phyloP scores from a whole-genome alignment of 2,329 filamentous ascomycete species.

The Aspergillus neoniger region DNA sequence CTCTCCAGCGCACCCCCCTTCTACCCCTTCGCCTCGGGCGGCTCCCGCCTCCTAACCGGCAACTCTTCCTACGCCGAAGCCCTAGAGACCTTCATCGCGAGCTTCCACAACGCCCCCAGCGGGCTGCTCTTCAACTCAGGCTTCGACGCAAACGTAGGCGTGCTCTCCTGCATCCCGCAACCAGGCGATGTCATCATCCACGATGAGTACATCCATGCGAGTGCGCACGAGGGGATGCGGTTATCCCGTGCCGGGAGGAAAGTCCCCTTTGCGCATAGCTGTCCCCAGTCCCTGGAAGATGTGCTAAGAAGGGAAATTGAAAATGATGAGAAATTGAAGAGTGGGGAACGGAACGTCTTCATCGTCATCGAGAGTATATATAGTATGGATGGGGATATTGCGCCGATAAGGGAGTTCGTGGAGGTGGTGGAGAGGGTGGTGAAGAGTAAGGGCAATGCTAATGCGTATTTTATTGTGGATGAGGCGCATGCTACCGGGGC shows the following conservation, averaged over 20 bases:
- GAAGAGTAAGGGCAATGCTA: conserved; percentile 43
- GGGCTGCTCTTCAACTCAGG: conserved; percentile 66
- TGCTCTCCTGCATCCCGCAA: conserved; percentile 63
- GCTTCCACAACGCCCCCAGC: conserved; percentile 60
- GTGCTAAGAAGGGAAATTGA: conserved; percentile 37
- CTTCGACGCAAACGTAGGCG: conserved; percentile 66
- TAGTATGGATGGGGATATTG: conserved; percentile 80
- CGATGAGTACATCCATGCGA: conserved; percentile 76
- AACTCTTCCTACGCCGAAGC: conserved; percentile 62
- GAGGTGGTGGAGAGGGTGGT: conserved; percentile 58
- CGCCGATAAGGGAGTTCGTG: conserved; percentile 63
- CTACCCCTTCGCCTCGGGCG: conserved; percentile 56
- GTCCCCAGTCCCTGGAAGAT: conserved; percentile 37
- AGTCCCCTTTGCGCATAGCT: conserved; percentile 53
- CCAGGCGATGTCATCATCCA: conserved; percentile 66
- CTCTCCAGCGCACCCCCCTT: conserved; percentile 39
- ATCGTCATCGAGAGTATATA: conserved; percentile 72
- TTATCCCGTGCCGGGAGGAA: conserved; percentile 57
- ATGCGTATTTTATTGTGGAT: conserved; percentile 59
- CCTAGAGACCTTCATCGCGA: conserved; percentile 60
- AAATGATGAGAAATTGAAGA: conserved; percentile 34
- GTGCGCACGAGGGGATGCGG: conserved; percentile 75
- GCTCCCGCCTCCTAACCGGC: conserved; percentile 66
- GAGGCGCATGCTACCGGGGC: conserved; percentile 59
- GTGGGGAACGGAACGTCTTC: conserved; percentile 59